Evolutionary conservation across 768 basidiomycete species (phyloP), one percentile per base, ranked within the genome.

Genomic region (Holtermannia corniformis): DNA sequence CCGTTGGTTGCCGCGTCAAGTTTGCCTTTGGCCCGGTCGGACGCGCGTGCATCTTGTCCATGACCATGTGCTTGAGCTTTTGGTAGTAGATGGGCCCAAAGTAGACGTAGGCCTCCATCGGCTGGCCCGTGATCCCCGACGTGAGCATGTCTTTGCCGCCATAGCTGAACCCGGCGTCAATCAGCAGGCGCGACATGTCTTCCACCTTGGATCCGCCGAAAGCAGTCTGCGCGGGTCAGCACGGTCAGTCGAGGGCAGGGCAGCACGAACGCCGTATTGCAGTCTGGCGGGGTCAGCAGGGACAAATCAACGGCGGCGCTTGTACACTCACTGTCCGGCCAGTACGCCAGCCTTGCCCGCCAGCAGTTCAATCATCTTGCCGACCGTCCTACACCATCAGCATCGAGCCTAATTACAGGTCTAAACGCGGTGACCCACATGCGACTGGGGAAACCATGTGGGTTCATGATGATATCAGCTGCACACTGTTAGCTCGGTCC

Each of bases 21-120:
- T 90, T 92, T 10, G 95, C 95, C 68, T 91, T 85, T 44, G 95
- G 95, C 14, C 95, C 93, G 65, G 89, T 85, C 47, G 95, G 91
- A 53, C 95, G 84, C 60, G 95, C 95, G 64, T 99, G 95, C 95
- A 99, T 99, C 78, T 99, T 99, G 78, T 99, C 95, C 84, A 96
- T 86, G 47, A 97, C 93, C 93, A 97, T 97, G 76, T 93, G 92
- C 77, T 76, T 97, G 52, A 97, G 79, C 84, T 95, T 95, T 77
- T 96, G 92, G 72, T 96, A 95, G 75, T 93, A 96, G 61, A 96
- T 95, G 32, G 93, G 95, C 13, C 95, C 95, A 67, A 99, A 97
- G 77, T 91, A 99, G 27, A 93, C 91, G 67, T 97, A 99, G 26
- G 88, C 87, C 72, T 99, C 91, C 63, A 97, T 74, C 41, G 86